Evolutionary conservation across 2,329 filamentous ascomycete species (phyloP), one percentile per base, ranked within the genome.

Genomic region (Neospermospora avenae): DNA sequence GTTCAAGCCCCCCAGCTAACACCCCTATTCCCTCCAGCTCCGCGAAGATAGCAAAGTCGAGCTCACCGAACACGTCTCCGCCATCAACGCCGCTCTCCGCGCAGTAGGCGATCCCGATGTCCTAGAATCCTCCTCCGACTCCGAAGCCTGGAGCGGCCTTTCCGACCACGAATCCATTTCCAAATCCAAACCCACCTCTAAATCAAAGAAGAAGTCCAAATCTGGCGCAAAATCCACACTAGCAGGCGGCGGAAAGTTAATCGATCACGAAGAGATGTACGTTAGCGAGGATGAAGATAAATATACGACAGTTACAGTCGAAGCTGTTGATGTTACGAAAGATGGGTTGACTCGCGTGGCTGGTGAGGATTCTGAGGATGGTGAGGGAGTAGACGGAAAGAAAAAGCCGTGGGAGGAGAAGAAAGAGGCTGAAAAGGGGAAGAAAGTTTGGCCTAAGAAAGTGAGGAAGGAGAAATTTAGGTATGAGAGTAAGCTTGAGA

Each of bases 291-390:
- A 99, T 74, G 95, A 98, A 74, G 93, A 97, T 74, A 90, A 89
- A 72, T 97, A 91, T 74, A 98, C 95, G 0, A 96, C 91, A 0
- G 95, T 99, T 25, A 97, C 91, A 0, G 87, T 99, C 1, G 93
- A 97, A 73, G 88, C 90, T 11, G 91, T 99, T 67, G 88, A 88
- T 64, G 83, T 96, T 16, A 87, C 89, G 13, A 84, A 85, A 66
- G 85, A 92, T 58, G 90, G 90, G 0, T 77, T 96, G 51, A 80
- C 84, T 60, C 87, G 83, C 68, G 78, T 80, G 2, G 70, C 69
- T 24, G 71, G 71, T 14, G 72, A 71, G 11, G 70, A 71, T 0
- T 74, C 80, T 2, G 70, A 69, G 24, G 70, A 72, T 16, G 75
- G 73, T 16, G 69, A 71, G 11, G 71, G 68, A 20, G 67, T 72